Evolutionary conservation across 129 eudicot genomes (phyloP).

Genomic region (Smallanthus sonchifolius): DNA sequence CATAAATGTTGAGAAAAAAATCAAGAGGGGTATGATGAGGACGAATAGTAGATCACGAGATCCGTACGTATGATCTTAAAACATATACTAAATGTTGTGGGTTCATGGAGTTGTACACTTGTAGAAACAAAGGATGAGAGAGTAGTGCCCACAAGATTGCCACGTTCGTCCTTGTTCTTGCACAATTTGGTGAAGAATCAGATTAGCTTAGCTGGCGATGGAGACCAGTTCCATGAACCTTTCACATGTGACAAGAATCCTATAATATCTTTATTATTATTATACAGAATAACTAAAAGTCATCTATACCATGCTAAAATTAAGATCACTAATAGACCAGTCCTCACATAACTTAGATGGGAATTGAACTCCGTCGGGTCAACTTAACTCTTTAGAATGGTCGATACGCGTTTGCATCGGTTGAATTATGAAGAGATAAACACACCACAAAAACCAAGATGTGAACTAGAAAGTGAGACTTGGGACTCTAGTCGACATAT

Average conservation of each 20-base stretch:
- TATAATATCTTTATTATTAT: constrained; percentile 1
- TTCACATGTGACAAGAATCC: constrained; percentile 21
- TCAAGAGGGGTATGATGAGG: too few species aligned
- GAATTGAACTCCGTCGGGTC: too few species aligned
- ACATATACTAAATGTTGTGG: constrained; percentile 17
- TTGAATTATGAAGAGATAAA: too few species aligned
- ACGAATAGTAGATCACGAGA: constrained; percentile 17
- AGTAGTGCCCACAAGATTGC: constrained; percentile 36
- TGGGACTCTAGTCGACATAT: constrained; percentile 25
- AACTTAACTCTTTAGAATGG: too few species aligned
- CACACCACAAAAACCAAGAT: constrained; percentile 25
- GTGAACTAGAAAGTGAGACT: constrained; percentile 34
- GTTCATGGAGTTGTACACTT: constrained; percentile 5
- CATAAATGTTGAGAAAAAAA: too few species aligned
- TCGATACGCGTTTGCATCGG: too few species aligned
- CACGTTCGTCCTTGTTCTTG: constrained; percentile 37
- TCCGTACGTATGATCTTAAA: constrained; percentile 17
- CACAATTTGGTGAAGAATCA: constrained; percentile 29
- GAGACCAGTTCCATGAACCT: constrained; percentile 23
- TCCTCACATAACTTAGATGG: too few species aligned
- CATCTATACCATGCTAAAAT: background rate
- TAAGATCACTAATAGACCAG: background rate
- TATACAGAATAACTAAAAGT: background rate
- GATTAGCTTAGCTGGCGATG: constrained; percentile 26
- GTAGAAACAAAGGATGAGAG: constrained; percentile 17